Percentiles rank a stretch among this genome's conserved stretches.
Conservation (phyloP, 2,329 filamentous ascomycete species). For the Setomelanomma holmii region DNA sequence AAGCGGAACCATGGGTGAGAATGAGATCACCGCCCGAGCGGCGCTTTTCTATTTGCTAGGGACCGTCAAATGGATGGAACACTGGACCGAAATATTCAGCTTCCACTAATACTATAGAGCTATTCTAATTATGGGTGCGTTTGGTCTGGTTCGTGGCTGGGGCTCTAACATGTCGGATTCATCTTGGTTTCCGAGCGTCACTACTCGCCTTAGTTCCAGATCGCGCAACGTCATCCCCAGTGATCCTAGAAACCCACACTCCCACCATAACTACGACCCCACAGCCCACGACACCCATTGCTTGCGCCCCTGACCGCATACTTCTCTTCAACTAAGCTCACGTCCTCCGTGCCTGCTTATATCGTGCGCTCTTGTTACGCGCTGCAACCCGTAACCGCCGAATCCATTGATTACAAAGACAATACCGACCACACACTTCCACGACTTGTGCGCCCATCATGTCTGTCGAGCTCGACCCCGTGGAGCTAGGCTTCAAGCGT, state of each 20-base stretch:
- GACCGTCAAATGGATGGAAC: not conserved
- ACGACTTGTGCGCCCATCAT: slow-evolving; percentile 61
- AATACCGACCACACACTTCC: slow-evolving; percentile 20
- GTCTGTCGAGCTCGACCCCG: slow-evolving; percentile 92
- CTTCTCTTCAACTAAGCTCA: not conserved
- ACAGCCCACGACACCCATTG: not conserved
- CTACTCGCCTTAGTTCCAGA: slow-evolving; percentile 5
- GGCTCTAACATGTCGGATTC: not conserved
- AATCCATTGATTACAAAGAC: slow-evolving; percentile 40
- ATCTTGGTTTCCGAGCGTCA: slow-evolving; percentile 19
- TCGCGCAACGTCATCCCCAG: slow-evolving; percentile 20
- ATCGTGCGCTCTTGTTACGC: slow-evolving; percentile 4
- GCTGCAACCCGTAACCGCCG: slow-evolving; percentile 20
- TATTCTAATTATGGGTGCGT: not conserved
- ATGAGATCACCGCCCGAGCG: slow-evolving; percentile 14
- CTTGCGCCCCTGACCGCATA: slow-evolving; percentile 2
- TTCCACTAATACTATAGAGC: not conserved
- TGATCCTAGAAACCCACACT: not conserved
- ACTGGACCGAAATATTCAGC: not conserved
- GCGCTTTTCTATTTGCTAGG: not conserved
- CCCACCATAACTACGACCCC: not conserved
- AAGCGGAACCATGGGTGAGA: slow-evolving; percentile 14
- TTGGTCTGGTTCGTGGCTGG: not conserved
- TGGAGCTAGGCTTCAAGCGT: slow-evolving; percentile 94
- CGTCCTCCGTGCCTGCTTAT: not conserved